Conservation (phyloP, 148 eudicot species). For the Salicornia ramosissima region DNA sequence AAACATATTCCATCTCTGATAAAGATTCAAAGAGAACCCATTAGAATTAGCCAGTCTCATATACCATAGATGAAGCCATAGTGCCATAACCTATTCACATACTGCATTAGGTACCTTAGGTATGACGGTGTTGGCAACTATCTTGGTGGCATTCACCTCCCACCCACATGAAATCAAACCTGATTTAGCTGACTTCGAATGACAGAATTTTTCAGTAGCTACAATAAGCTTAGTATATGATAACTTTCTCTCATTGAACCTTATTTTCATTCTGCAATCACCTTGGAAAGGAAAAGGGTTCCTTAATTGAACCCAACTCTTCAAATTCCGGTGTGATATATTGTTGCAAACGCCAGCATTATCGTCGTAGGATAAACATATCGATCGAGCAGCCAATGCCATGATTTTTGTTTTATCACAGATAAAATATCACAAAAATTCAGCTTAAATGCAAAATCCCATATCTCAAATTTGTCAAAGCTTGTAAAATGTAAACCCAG, state of each 20-base stretch:
- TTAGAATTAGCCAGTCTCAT: constrained; percentile 2
- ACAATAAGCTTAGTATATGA: constrained; percentile 29
- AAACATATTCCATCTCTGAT: constrained; percentile 27
- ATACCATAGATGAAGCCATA: neutral
- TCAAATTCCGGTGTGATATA: constrained; percentile 19
- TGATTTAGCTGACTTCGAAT: constrained; percentile 29
- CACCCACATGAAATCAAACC: constrained; percentile 30
- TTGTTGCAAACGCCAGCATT: constrained; percentile 18
- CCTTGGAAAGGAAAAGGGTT: constrained; percentile 29
- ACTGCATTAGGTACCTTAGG: constrained; percentile 35
- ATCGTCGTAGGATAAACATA: constrained; percentile 41
- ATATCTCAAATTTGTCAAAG: constrained; percentile 14
- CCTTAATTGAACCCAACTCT: constrained; percentile 35
- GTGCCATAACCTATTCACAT: neutral
- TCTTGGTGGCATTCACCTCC: constrained; percentile 26
- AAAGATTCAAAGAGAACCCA: constrained; percentile 12
- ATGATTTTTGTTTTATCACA: neutral
- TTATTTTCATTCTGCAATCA: constrained; percentile 33
- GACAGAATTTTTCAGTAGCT: constrained; percentile 18
- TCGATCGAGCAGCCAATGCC: constrained; percentile 37
- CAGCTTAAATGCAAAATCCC: neutral
- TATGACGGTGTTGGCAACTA: constrained; percentile 23
- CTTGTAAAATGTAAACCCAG: neutral
- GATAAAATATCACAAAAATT: neutral
- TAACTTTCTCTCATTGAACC: constrained; percentile 29